Evolutionary conservation across 495 filamentous ascomycete genomes (phyloP).

Genomic region (Annulohypoxylon stygium): DNA sequence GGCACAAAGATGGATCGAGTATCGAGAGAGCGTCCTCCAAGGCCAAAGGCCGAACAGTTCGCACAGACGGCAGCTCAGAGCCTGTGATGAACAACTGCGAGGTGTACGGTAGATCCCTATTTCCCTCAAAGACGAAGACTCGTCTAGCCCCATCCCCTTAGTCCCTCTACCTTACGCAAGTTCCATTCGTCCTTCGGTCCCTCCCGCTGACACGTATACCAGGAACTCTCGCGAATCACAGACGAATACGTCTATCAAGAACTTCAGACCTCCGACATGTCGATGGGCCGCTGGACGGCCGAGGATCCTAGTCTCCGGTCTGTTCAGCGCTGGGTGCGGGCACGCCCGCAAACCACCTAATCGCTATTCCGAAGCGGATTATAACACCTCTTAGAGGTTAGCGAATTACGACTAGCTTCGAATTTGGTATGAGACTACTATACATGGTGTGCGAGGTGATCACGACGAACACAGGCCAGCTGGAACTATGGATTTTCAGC

Average conservation of each 20-base stretch:
- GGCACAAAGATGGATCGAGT: slow-evolving; percentile 83
- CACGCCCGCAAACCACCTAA: slow-evolving; percentile 53
- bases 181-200: slow-evolving; percentile 8
- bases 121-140: neutral
- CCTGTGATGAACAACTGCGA: slow-evolving; percentile 70
- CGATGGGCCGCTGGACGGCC: slow-evolving; percentile 78
- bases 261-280: slow-evolving; percentile 72
- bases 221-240: slow-evolving; percentile 78
- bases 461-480: neutral
- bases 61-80: slow-evolving; percentile 70
- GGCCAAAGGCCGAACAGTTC: slow-evolving; percentile 71
- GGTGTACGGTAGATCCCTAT: slow-evolving; percentile 63
- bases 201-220: slow-evolving; percentile 37
- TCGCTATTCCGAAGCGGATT: slow-evolving; percentile 20
- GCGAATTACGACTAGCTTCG: slow-evolving; percentile 23
- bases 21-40: slow-evolving; percentile 74
- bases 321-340: slow-evolving; percentile 65
- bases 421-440: slow-evolving; percentile 15
- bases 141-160: slow-evolving; percentile 13
- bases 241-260: slow-evolving; percentile 75
- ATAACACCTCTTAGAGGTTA: slow-evolving; percentile 34
- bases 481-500: slow-evolving; percentile 1
- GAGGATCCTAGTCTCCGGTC: slow-evolving; percentile 74
- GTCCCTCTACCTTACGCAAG: neutral
- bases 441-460: slow-evolving; percentile 18